phyloP scores from a whole-genome alignment of 2,329 filamentous ascomycete genomes.

The Aphanocladium album region DNA sequence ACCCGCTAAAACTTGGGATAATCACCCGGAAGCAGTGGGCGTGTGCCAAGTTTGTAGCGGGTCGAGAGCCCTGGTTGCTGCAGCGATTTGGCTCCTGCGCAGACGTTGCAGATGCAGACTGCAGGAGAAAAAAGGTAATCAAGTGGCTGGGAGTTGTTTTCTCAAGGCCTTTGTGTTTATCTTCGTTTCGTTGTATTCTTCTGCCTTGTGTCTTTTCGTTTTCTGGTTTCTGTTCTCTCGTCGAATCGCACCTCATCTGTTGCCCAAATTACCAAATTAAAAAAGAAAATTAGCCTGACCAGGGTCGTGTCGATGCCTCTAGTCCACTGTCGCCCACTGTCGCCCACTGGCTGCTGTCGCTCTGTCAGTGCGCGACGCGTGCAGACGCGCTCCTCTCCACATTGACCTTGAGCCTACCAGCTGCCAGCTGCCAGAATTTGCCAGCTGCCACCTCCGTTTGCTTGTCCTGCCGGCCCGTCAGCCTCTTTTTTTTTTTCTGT shows the following conservation, averaged over 20 bases:
- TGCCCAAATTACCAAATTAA: not conserved
- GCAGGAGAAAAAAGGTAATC: not conserved
- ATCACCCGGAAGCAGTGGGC: not conserved
- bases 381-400: not conserved
- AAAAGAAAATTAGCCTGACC: not conserved
- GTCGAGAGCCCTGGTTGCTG: not conserved
- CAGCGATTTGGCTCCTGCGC: not conserved
- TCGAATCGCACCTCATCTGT: not conserved
- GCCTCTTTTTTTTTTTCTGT: too few species aligned
- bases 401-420: not conserved
- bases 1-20: too few species aligned
- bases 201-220: not conserved
- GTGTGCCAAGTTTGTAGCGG: slow-evolving; percentile 3
- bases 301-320: not conserved
- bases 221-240: not conserved
- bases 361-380: not conserved
- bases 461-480: not conserved
- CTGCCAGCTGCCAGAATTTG: not conserved
- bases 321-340: not conserved
- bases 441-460: not conserved
- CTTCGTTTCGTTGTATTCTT: too few species aligned
- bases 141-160: not conserved
- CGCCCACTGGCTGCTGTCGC: not conserved
- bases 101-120: too few species aligned
- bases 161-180: too few species aligned